Conservation (phyloP, 129 eudicot genomes). For the Flaveria linearis region DNA sequence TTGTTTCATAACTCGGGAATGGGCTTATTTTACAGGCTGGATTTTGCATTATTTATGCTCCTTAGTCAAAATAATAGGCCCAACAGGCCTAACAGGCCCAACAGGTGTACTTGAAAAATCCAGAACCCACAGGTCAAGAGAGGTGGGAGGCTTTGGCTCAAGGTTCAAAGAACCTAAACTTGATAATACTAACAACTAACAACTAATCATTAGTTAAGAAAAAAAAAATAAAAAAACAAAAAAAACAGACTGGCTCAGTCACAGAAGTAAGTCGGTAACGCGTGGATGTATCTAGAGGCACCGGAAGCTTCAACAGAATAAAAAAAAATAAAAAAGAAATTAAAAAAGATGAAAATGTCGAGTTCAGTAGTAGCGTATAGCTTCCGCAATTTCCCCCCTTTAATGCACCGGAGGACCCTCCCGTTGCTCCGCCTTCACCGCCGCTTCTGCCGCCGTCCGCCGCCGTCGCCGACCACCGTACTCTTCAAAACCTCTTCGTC, state of each 20-base stretch:
- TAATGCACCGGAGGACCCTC: constrained; percentile 30
- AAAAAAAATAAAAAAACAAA: too few relatives aligned
- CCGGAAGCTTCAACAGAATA: constrained; percentile 29
- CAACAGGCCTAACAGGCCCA: background rate
- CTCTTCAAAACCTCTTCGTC: constrained; percentile 15
- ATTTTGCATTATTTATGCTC: too few relatives aligned
- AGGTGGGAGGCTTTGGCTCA: too few relatives aligned
- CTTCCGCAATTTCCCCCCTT: constrained; percentile 64
- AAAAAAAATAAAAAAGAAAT: constrained; percentile 9
- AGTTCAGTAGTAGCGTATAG: constrained; percentile 51
- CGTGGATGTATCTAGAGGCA: constrained; percentile 22
- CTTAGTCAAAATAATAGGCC: background rate
- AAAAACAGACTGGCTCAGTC: background rate
- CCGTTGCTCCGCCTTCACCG: constrained; percentile 24
- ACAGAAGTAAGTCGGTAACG: constrained; percentile 6
- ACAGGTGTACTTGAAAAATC: too few relatives aligned
- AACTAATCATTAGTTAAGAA: too few relatives aligned
- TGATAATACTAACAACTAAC: too few relatives aligned
- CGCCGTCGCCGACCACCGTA: constrained; percentile 31
- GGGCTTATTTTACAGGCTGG: too few relatives aligned
- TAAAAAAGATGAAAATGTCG: constrained; percentile 32
- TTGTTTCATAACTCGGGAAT: too few relatives aligned
- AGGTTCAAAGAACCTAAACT: too few relatives aligned
- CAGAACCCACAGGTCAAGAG: too few relatives aligned
- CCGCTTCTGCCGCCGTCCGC: constrained; percentile 27